A percentile compares a stretch with the other conserved stretches of the same genome.
Evolutionary conservation across 2,329 filamentous ascomycete genomes (phyloP).

Genomic region (Colletotrichum truncatum): DNA sequence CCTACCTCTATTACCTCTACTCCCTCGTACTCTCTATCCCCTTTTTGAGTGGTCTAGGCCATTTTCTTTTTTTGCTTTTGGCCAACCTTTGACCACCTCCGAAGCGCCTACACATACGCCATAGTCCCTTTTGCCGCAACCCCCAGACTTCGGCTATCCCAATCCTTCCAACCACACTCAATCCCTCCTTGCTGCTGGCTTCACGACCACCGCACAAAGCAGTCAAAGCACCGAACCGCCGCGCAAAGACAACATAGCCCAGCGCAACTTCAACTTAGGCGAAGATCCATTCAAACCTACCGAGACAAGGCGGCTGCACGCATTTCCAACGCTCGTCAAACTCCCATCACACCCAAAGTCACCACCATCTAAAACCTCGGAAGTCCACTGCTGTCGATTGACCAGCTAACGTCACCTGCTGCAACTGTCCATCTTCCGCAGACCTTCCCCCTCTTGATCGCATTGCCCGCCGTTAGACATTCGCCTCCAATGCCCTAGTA

Average conservation of each 20-base stretch:
- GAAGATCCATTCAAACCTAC: neutral
- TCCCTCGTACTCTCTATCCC: neutral
- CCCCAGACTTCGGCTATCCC: neutral
- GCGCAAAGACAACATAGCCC: neutral
- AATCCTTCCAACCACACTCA: neutral
- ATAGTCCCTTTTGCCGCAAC: neutral
- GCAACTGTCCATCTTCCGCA: neutral
- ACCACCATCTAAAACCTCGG: neutral
- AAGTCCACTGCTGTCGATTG: neutral
- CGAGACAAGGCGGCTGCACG: slow-evolving; percentile 9
- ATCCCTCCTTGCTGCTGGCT: neutral
- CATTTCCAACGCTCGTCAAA: neutral
- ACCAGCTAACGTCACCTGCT: neutral
- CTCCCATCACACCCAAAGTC: neutral
- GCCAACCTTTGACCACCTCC: neutral
- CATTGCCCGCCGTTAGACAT: neutral
- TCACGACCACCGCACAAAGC: neutral
- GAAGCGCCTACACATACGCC: slow-evolving; percentile 4
- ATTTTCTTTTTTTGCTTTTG: neutral
- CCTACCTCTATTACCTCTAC: neutral
- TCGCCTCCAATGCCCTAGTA: slow-evolving; percentile 25
- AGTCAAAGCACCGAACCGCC: neutral
- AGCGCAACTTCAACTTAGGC: neutral
- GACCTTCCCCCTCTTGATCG: neutral
- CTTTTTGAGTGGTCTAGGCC: neutral